Base-by-base conservation (phyloP, 1,284 basidiomycete species). In the Microbotryum violaceum region DNA sequence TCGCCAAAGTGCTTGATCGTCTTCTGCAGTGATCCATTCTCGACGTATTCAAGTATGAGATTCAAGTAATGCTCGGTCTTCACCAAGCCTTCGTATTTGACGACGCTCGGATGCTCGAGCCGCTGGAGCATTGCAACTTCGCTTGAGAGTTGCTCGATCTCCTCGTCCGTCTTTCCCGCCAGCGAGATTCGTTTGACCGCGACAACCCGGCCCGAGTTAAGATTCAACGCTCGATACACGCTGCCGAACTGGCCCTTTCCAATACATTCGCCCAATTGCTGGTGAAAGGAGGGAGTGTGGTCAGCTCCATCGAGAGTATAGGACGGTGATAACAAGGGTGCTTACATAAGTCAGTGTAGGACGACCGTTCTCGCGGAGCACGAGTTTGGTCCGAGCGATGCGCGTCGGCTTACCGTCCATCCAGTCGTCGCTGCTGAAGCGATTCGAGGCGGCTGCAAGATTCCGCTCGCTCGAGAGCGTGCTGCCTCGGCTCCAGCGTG, bases 231-330 rank as follows among this genome's bases (percentile, higher is more conserved):
- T 21, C 90, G 84, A 75, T 94, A 97, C 9, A 97, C 93, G 14
- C 91, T 85, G 25, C 93, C 93, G 75, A 97, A 97, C 77, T 97
- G 93, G 8, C 93, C 93, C 56, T 88, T 84, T 4, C 93, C 93
- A 67, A 97, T 94, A 75, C 91, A 93, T 75, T 96, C 93, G 44
- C 91, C 91, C 21, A 96, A 79, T 89, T 92, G 89, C 90, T 93
- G 69, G 42, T 37, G 64, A 58, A 48, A 68, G 67, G 60, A 58
- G 65, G 60, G 56, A 53, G 25, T 55, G 60, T 31, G 65, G 62
- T 62, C 29, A 66, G 59, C 46, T 16, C 7, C 10, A 5, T 55
- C 25, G 44, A 23, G 5, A 49, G 52, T 23, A 29, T 37, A 23
- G 31, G 29, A 20, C 51, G 18, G 14, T 7, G 25, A 6, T 54